Evolutionary conservation across 768 basidiomycete genomes (phyloP), one percentile per base, ranked within the genome.

Genomic region (Phanerodontia chrysosporium): DNA sequence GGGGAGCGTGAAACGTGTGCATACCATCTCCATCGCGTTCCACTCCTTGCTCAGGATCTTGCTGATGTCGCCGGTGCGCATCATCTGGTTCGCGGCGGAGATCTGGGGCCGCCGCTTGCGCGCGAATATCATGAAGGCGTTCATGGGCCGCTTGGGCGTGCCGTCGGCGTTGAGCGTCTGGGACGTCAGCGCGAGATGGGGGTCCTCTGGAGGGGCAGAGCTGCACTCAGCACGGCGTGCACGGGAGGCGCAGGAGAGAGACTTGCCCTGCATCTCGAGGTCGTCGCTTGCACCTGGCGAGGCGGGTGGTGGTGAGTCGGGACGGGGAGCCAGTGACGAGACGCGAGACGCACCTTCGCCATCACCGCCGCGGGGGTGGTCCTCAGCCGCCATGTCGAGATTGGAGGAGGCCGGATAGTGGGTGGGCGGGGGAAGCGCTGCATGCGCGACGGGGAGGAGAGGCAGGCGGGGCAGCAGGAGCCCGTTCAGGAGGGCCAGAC

Each of bases 91-190:
- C 62, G 89, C 88, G n/a, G 89, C 84, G 8, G 89, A 85, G 32
- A 94, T 89, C 71, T 94, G 89, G 18, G 91, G 91, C 45, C 91
- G 77, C 58, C 91, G 80, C 54, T 86, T 81, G 24, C 91, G 83
- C 61, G 92, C 91, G 66, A 92, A 94, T 60, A 94, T 93, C 91
- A 94, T 93, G 76, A 94, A 94, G 22, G 91, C 91, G 71, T 94
- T 94, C 91, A 94, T 93, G 32, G 91, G 91, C 13, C 91, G 85
- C 70, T 92, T 92, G 25, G 91, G 91, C 49, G 90, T 92, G 27
- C 91, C 91, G 65, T 94, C 91, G 1, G 89, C 79, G 70, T 94
- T 94, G 58, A 93, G 80, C 14, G 89, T 85, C 72, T 93, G 91
- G 3, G 83, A 83, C 21, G 85, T 92, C 69, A 92, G 72, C 1